Evolutionary conservation across 805 yeast species (phyloP), one percentile per base, ranked within the genome.

Genomic region (Candida krabiensis): DNA sequence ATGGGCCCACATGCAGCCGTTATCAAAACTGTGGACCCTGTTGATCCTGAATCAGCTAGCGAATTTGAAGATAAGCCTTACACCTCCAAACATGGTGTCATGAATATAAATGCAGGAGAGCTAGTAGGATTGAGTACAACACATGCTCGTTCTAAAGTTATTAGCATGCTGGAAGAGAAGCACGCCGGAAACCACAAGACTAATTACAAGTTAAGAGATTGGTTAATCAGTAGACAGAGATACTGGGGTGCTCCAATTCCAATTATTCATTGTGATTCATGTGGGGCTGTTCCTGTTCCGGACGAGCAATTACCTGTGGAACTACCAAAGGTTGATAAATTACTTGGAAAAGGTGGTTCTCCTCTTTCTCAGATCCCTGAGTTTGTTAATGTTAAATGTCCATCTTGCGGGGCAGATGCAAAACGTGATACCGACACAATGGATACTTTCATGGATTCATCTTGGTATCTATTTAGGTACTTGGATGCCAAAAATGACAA

Each of bases 231-330:
- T 53, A 77, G 99, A 56, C 99, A 93, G 61, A 68, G 99, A 43
- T 91, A 85, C 61, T 93, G 99, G 99, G 99, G 99, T 18, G 93
- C 97, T 0, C 99, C 99, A 2, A 93, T 93, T 38, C 99, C 99
- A 4, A 88, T 93, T 14, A 72, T 93, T 19, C 93, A 93, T 55
- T 93, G 99, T 66, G 73, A 71, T 5, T 47, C 61, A 2, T 93
- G 99, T 70, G 99, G 99, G 2, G 65, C 82, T 0, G 96, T 91
- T 1, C 86, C 98, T 0, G 98, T 93, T 14, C 97, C 97, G 0
- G 95, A 86, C 28, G 66, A 76, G 2, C 82, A 90, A 19, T 69
- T 93, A 13, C 99, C 99, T 0, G 96, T 93, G 0, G 30, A 69
- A 25, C 73, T 93, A 24, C 98, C 98, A 0, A 63, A 71, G 21